Conservation (phyloP, 495 filamentous ascomycete genomes). For the Oleoguttula mirabilis region DNA sequence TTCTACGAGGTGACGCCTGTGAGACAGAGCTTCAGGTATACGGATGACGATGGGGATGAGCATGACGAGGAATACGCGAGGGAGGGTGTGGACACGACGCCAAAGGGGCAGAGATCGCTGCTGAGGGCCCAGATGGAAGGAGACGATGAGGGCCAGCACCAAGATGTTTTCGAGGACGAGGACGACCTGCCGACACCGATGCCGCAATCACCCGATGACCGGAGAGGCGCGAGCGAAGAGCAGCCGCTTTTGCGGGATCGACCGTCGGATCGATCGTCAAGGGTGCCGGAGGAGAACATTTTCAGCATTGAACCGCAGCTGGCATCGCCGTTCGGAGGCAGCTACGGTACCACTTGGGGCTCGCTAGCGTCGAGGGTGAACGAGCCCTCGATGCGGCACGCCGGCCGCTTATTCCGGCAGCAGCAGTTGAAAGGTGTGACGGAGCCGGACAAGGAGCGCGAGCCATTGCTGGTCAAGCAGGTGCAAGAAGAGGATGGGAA, state of each 20-base stretch:
- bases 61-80: constrained; percentile 31
- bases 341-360: constrained; percentile 66
- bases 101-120: constrained; percentile 34
- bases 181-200: constrained; percentile 2
- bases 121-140: constrained; percentile 36
- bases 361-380: constrained; percentile 57
- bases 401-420: constrained; percentile 57
- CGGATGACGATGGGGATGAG: constrained; percentile 34
- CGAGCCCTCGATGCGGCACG: constrained; percentile 57
- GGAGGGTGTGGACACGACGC: constrained; percentile 21
- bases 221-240: constrained; percentile 7
- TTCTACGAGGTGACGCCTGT: constrained; percentile 77
- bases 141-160: constrained; percentile 18
- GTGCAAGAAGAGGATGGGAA: constrained; percentile 79
- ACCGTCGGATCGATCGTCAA: constrained; percentile 7
- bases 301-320: constrained; percentile 52
- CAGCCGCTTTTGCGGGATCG: constrained; percentile 8
- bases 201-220: neutral
- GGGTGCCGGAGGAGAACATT: constrained; percentile 35
- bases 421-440: constrained; percentile 45
- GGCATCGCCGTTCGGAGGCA: constrained; percentile 53
- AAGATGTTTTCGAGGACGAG: constrained; percentile 24
- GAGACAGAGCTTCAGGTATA: constrained; percentile 49
- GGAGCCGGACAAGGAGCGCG: constrained; percentile 51
- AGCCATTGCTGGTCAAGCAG: constrained; percentile 73